phyloP scores from a whole-genome alignment of 441 rosid species.

The Dalechampia spathulata region DNA sequence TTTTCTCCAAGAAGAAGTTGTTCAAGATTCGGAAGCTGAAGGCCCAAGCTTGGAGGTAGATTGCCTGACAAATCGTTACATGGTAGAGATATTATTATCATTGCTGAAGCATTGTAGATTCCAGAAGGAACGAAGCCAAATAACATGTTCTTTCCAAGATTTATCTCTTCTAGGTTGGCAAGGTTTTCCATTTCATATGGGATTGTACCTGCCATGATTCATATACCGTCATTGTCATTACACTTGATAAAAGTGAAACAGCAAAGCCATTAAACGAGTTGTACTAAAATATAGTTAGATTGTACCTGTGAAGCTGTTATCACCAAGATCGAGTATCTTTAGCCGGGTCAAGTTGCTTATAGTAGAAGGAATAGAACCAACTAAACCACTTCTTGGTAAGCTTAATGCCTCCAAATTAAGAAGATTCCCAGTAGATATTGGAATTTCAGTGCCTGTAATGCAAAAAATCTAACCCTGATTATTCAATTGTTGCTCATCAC shows the following conservation, averaged over 20 bases:
- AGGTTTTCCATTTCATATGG: constrained; percentile 13
- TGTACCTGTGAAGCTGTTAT: not conserved
- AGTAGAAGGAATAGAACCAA: not conserved
- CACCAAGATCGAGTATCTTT: accelerated
- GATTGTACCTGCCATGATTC: constrained; percentile 11
- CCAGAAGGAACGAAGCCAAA: constrained; percentile 2
- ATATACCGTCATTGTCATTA: too few species aligned
- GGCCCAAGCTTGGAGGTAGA: constrained; percentile 15
- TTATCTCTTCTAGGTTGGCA: not conserved
- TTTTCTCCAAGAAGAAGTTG: not conserved
- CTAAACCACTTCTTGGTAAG: not conserved
- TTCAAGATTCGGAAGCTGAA: constrained; percentile 15
- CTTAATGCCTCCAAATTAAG: not conserved
- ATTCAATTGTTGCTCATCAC: too few species aligned
- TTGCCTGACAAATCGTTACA: constrained; percentile 4
- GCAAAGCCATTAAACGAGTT: too few species aligned
- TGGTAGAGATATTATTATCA: not conserved
- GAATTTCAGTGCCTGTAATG: not conserved
- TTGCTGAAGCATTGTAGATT: constrained; percentile 9
- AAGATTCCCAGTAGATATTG: not conserved
- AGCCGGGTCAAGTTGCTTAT: not conserved
- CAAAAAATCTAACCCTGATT: too few species aligned
- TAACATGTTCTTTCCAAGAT: not conserved
- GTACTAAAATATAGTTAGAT: too few species aligned
- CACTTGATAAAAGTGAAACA: too few species aligned